phyloP scores from a whole-genome alignment of 768 basidiomycete species.

The Filobasidium floriforme region DNA sequence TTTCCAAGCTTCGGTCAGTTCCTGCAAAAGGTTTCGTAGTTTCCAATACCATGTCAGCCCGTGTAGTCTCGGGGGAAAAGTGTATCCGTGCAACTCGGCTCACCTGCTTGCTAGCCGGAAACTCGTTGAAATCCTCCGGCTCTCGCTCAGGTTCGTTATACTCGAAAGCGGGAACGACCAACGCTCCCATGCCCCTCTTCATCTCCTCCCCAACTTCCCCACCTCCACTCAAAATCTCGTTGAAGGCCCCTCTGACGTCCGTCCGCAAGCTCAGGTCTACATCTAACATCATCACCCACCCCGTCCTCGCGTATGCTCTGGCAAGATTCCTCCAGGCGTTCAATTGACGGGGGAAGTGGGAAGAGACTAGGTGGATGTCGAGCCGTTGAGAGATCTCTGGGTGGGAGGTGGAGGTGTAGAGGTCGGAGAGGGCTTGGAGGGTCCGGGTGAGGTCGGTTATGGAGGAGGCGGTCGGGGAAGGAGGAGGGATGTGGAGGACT shows the following conservation, averaged over 20 bases:
- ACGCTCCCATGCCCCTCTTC: constrained; percentile 57
- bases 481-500: constrained; percentile 1
- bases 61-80: too few relatives aligned
- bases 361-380: constrained; percentile 78
- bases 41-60: too few relatives aligned
- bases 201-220: constrained; percentile 47
- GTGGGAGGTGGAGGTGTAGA: background rate
- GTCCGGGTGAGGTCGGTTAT: background rate
- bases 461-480: background rate
- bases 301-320: constrained; percentile 71
- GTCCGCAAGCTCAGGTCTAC: constrained; percentile 82
- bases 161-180: constrained; percentile 82
- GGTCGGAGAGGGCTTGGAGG: background rate
- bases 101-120: constrained; percentile 52
- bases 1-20: constrained; percentile 48
- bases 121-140: constrained; percentile 50
- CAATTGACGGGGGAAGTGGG: constrained; percentile 67
- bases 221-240: constrained; percentile 16
- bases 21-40: background rate
- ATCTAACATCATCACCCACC: constrained; percentile 83
- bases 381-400: constrained; percentile 44
- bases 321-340: constrained; percentile 86
- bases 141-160: constrained; percentile 62
- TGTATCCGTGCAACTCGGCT: background rate
- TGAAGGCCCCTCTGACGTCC: constrained; percentile 52